Conservation (phyloP, 2,329 filamentous ascomycete genomes). For the Cladosporium sp. region DNA sequence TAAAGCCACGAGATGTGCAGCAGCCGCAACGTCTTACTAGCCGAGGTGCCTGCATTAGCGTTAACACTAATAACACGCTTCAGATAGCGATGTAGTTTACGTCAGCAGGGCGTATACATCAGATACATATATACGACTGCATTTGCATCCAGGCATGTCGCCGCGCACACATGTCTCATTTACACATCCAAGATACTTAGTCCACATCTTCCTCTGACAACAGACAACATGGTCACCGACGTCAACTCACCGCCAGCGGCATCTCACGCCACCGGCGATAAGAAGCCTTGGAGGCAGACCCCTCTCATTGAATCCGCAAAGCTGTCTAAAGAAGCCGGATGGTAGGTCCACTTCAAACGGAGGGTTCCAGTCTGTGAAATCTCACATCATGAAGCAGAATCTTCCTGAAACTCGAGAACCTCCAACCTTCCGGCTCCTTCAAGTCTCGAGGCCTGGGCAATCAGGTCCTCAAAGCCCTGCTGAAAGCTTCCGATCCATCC, state of each 20-base stretch:
- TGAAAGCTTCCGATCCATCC: slow-evolving; percentile 38
- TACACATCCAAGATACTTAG: background rate
- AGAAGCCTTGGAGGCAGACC: slow-evolving; percentile 62
- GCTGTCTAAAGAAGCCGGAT: slow-evolving; percentile 70
- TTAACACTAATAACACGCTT: background rate
- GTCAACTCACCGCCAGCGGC: background rate
- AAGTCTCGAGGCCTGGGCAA: slow-evolving; percentile 76
- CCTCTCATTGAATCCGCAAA: slow-evolving; percentile 67
- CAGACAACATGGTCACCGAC: background rate
- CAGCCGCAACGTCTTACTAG: background rate
- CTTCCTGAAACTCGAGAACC: slow-evolving; percentile 81
- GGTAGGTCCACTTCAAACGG: slow-evolving; percentile 50
- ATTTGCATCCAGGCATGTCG: background rate
- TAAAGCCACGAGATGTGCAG: background rate
- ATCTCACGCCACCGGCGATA: background rate
- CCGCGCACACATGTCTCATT: background rate
- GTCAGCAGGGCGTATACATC: slow-evolving; percentile 1
- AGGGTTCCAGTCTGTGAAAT: slow-evolving; percentile 2
- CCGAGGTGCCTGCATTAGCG: slow-evolving; percentile 2
- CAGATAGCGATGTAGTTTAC: background rate
- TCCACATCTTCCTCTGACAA: too few species aligned
- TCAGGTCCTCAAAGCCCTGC: slow-evolving; percentile 59
- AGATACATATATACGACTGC: background rate
- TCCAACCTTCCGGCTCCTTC: slow-evolving; percentile 83
- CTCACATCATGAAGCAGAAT: slow-evolving; percentile 58